phyloP scores from a whole-genome alignment of 164 flowering plant species.

The Sedum album region DNA sequence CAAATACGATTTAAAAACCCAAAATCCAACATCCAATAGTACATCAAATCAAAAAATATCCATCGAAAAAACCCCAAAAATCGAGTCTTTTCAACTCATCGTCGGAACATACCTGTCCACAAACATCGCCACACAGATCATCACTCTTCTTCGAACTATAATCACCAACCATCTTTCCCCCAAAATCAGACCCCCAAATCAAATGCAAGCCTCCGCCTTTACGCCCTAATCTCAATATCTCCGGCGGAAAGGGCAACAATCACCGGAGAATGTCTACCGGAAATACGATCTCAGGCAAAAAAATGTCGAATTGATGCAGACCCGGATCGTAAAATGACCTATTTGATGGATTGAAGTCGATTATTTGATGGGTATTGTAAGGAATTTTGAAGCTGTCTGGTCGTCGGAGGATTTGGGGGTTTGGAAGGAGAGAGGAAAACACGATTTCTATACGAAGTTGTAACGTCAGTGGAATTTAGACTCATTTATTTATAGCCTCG shows the following conservation, averaged over 20 bases:
- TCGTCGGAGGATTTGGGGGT: neutral
- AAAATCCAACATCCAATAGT: neutral
- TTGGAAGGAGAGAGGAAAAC: neutral
- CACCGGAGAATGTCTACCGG: conserved; percentile 1
- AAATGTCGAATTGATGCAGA: neutral
- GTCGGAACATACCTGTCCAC: conserved; percentile 54
- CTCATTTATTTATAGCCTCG: too few relatives aligned
- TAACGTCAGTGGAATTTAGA: neutral
- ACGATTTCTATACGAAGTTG: neutral
- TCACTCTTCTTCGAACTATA: conserved; percentile 68
- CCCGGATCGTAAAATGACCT: neutral
- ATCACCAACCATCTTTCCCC: conserved; percentile 34
- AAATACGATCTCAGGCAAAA: neutral
- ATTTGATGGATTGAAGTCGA: neutral
- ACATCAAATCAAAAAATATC: neutral
- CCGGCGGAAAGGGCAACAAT: neutral
- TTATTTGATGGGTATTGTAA: neutral
- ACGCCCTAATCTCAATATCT: neutral
- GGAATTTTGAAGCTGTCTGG: neutral
- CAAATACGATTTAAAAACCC: too few relatives aligned
- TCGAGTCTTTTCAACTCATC: neutral
- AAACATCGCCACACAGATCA: conserved; percentile 69
- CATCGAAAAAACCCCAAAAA: neutral
- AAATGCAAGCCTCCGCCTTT: neutral
- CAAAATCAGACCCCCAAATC: neutral